A percentile compares a stretch with the other conserved stretches of the same genome.
These are phyloP conservation scores for Colletotrichum lini DNA, from an alignment of 2,329 filamentous ascomycete species.

Conservation along the genomic window DNA sequence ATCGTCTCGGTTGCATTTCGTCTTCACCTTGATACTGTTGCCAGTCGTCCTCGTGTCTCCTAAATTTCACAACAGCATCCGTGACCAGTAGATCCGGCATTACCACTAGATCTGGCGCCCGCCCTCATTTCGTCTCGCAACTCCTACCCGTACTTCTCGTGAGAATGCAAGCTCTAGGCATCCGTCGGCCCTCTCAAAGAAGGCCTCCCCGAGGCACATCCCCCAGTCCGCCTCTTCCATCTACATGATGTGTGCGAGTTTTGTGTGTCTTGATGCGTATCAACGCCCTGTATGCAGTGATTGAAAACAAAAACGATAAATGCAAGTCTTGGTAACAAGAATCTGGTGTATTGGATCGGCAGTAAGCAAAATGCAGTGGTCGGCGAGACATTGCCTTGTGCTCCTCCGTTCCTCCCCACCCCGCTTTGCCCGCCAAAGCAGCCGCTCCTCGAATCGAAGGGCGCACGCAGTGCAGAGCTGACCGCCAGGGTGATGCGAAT, in stretches of 20 bases:
- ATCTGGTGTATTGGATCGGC: conserved; percentile 34
- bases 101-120: conserved; percentile 24
- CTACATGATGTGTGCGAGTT: conserved; percentile 40
- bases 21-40: conserved; percentile 8
- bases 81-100: conserved; percentile 32
- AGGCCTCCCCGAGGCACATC: conserved; percentile 10
- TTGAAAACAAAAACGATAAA: conserved; percentile 38
- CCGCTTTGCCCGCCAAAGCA: not conserved
- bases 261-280: conserved; percentile 41
- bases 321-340: conserved; percentile 40
- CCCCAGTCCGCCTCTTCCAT: conserved; percentile 21
- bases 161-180: conserved; percentile 32
- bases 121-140: not conserved
- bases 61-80: conserved; percentile 32
- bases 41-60: conserved; percentile 34
- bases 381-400: conserved; percentile 11
- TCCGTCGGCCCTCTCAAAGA: conserved; percentile 1
- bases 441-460: not conserved
- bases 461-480: not conserved
- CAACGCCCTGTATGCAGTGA: conserved; percentile 40
- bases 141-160: conserved; percentile 28
- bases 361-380: conserved; percentile 30
- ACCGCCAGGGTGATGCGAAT: conserved; percentile 2
- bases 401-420: not conserved
- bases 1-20: conserved; percentile 35